Evolutionary conservation across 2,329 filamentous ascomycete genomes (phyloP), one percentile per base, ranked within the genome.

Genomic region (Beauveria caledonica): DNA sequence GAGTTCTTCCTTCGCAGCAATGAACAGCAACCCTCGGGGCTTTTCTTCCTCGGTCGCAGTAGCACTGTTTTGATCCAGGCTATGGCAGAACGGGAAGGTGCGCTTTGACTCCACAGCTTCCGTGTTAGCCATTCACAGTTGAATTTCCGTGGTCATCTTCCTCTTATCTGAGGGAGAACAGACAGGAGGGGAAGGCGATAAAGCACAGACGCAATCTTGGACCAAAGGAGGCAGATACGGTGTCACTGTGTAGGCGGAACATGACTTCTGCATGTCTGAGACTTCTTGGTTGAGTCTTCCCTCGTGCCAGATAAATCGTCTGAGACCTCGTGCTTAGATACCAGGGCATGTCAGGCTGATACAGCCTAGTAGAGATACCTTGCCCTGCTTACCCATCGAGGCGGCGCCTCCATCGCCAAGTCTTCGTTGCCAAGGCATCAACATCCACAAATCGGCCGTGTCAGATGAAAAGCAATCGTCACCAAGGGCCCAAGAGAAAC

Each of bases 71-170:
- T 58, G 29, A 36, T 25, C 45, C 33, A 40, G 21, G 11, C 55
- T 50, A 50, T 27, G 33, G 45, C 33, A 17, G 33, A 58, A 58
- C 1, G 9, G 55, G 55, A 58, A 58, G 55, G 55, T 58, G 23
- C 13, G 21, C 21, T 29, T 42, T 10, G 33, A 50, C 36, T 58
- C 55, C 44, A 40, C 46, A 23, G 6, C 23, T 36, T 17, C 33
- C 11, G 10, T 50, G 36, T 25, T 50, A 39, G 21, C 42, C 15
- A 27, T 19, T 29, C 25, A 33, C 25, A 46, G 27, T n/a, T 19
- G 19, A 57, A 10, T 11, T n/a, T 7, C 54, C 8, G 44, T 11
- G 8, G 29, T 48, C 15, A n/a, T 25, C n/a, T 36, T 8, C 21
- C 19, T 4, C 44, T 36, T 39, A 23, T 57, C 44, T 44, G 2